Base-by-base conservation (phyloP, 2,329 filamentous ascomycete species). In the Aspergillus sp. region DNA sequence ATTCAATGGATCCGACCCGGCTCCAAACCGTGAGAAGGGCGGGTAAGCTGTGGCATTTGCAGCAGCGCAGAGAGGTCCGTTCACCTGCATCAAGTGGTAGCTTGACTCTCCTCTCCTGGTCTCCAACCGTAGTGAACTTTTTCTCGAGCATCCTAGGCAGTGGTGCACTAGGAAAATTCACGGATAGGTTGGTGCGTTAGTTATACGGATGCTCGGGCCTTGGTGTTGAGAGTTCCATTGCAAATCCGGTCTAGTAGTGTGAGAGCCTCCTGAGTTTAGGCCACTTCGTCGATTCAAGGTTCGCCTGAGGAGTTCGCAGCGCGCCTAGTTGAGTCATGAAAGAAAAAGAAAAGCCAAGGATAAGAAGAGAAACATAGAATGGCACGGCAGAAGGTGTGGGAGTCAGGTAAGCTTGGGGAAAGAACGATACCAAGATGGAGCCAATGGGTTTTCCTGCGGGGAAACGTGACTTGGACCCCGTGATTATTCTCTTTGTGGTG, bases 21-120 rank as follows among this genome's bases (percentile, higher is more conserved):
- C 19, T 35, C 40, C 48, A 43, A 50, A 33, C 31, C 43, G 55
- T 49, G 48, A 50, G 55, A 52, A 33, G 50, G 53, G 17, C 51
- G 54, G 54, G 54, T 55, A 51, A 40, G 23, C 48, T 47, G 27
- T 31, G 37, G 47, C 39, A n/a, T 47, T 43, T 58, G 59, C 56
- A 57, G 55, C 55, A 37, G 59, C 56, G 61, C 56, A 57, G 52
- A 57, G 48, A 55, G 60, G 57, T 49, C 60, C 60, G 60, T 62
- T 55, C 62, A 56, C 58, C 52, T 61, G 56, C 56, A 59, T 55
- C 47, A 50, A 52, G 44, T 47, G 55, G 47, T 21, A 51, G 41
- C 55, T 49, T 59, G 31, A 41, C 23, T 37, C 6, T 23, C 44
- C 40, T 47, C 54, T 39, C 31, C 4, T 43, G 7, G 12, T 47